Base-by-base conservation (phyloP, 495 filamentous ascomycete species). In the Penicillium coprophilum region DNA sequence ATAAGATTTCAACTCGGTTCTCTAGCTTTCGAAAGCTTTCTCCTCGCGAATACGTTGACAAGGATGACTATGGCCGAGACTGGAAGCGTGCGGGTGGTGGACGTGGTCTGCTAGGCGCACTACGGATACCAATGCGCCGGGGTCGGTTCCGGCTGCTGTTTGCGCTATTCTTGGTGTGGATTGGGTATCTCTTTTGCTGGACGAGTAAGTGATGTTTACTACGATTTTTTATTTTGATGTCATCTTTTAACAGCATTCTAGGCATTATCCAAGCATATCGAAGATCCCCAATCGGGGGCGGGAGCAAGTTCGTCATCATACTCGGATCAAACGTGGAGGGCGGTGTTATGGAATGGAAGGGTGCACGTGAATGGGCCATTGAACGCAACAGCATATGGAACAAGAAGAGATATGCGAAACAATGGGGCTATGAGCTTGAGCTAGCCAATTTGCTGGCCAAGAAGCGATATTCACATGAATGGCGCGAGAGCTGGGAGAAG, bases 401-500 rank as follows among this genome's bases (percentile, higher is more conserved):
- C 67, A 99, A 99, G 75, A 85, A 87, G 66, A 85, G 85, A 56
- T 99, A 99, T 64, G 88, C 85, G 1, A 77, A 83, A 36, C 80
- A 81, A 61, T 97, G 95, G 95, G 94, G 94, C 3, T 97, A 99
- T 71, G 88, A 97, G 54, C 76, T 99, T 50, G 94, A 99, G 65
- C 86, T 97, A 55, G 91, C 96, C 56, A 95, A 99, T 64, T 92
- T 99, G 92, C 88, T 90, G 68, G 96, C 92, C 23, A 95, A 97
- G 84, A 97, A 96, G 72, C 83, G 92, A 30, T 99, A 99, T 69
- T 95, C 94, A 45, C 95, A 99, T 69, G 94, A 99, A 66, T 99
- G 94, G 94, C 82, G 94, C 64, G 94, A 99, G 73, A 93, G 92
- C 68, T 99, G 94, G 94, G 94, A 99, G 76, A 97, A 97, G 79